These are phyloP conservation scores for Cyclanthera cordifolia DNA, from an alignment of 306 rosid species.

Conservation along the genomic window DNA sequence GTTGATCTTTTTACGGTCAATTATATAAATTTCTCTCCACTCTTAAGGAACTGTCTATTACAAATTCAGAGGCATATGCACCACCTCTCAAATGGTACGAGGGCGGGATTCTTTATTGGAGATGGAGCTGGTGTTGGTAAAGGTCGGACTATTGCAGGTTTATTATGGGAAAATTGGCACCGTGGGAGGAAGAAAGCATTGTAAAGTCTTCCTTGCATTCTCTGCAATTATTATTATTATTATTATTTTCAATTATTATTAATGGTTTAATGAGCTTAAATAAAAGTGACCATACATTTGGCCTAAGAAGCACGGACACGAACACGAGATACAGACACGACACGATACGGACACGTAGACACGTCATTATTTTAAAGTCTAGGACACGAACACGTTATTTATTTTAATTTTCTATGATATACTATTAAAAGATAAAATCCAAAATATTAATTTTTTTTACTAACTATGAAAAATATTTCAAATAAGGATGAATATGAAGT, in stretches of 20 bases:
- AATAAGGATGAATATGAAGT: too few species aligned
- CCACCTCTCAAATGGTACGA: constrained; percentile 54
- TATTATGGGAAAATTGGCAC: constrained; percentile 97
- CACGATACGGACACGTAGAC: too few species aligned
- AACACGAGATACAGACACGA: too few species aligned
- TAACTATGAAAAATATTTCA: too few species aligned
- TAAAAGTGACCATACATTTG: background rate
- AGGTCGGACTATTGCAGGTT: constrained; percentile 94
- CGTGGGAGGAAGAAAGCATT: constrained; percentile 68
- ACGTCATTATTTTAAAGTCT: too few species aligned
- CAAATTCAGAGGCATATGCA: constrained; percentile 81
- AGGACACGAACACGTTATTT: too few species aligned
- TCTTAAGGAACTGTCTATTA: constrained; percentile 30
- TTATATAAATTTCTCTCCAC: constrained; percentile 16
- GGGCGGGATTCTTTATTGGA: constrained; percentile 91
- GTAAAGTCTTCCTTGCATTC: constrained; percentile 41
- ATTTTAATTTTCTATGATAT: too few species aligned
- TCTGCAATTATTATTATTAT: background rate
- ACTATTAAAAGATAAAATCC: too few species aligned
- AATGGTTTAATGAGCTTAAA: background rate
- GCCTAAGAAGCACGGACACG: too few species aligned
- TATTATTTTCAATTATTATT: background rate
- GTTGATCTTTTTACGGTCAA: constrained; percentile 13
- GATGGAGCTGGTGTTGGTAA: constrained; percentile 99
- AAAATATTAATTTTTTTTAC: too few species aligned